Percentiles rank a stretch among this genome's conserved stretches.
Evolutionary conservation across 495 filamentous ascomycete genomes (phyloP).

Genomic region (Evernia prunastri): DNA sequence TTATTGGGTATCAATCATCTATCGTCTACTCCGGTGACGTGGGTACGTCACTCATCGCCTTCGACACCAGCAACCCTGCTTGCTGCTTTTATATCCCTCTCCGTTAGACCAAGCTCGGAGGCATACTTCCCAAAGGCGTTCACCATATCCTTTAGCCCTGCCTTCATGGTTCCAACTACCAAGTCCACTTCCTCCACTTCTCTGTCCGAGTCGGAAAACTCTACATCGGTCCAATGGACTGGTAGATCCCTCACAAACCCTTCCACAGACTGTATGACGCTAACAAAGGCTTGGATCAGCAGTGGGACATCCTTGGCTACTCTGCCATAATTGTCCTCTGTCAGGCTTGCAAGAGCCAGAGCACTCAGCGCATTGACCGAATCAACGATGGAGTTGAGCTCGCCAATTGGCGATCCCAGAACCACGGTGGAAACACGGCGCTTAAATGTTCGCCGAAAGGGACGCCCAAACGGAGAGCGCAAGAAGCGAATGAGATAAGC

Average conservation of each 20-base stretch:
- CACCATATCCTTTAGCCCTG: slow-evolving; percentile 55
- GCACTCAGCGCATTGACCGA: slow-evolving; percentile 61
- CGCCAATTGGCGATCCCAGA: slow-evolving; percentile 60
- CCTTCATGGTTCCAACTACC: slow-evolving; percentile 52
- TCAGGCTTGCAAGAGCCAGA: slow-evolving; percentile 63
- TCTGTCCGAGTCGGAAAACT: slow-evolving; percentile 41
- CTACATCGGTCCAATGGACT: slow-evolving; percentile 78
- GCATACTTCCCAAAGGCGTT: slow-evolving; percentile 64
- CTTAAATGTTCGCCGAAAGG: slow-evolving; percentile 65
- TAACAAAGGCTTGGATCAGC: slow-evolving; percentile 64
- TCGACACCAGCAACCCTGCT: slow-evolving; percentile 50
- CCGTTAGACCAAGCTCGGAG: slow-evolving; percentile 54
- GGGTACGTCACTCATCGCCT: background rate
- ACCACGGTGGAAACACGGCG: slow-evolving; percentile 56
- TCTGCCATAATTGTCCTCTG: slow-evolving; percentile 81
- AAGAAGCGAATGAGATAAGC: slow-evolving; percentile 37
- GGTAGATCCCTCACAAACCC: slow-evolving; percentile 53
- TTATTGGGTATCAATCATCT: slow-evolving; percentile 1
- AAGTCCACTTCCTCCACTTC: slow-evolving; percentile 54
- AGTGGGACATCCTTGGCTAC: slow-evolving; percentile 70
- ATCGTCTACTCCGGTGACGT: background rate
- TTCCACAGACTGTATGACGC: slow-evolving; percentile 62
- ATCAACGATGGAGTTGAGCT: slow-evolving; percentile 58
- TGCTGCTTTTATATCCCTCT: slow-evolving; percentile 62
- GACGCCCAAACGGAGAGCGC: slow-evolving; percentile 52